These are phyloP conservation scores for Blechomonas ayalai DNA, from an alignment of 208 protist genomes.

Conservation along the genomic window DNA sequence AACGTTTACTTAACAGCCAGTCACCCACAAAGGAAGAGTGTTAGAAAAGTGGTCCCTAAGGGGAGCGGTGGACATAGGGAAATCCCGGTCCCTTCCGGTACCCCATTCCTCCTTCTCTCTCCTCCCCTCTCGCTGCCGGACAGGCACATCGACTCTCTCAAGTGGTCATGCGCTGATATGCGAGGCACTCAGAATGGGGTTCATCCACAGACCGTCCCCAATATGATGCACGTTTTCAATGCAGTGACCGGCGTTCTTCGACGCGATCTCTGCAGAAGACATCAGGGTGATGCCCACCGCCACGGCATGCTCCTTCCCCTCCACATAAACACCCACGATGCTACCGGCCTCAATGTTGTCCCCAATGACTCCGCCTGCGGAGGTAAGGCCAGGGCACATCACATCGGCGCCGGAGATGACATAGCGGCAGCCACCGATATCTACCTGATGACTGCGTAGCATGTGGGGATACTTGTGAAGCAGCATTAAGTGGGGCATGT, in stretches of 20 bases:
- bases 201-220: conserved; percentile 96
- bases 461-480: conserved; percentile 97
- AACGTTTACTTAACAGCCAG: too few relatives aligned
- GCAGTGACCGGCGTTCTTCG: conserved; percentile 89
- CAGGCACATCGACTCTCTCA: too few relatives aligned
- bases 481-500: conserved; percentile 92
- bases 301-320: conserved; percentile 95
- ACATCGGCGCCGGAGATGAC: conserved; percentile 96
- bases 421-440: conserved; percentile 96
- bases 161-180: conserved; percentile 76
- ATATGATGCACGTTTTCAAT: conserved; percentile 97
- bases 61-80: too few relatives aligned
- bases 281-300: conserved; percentile 91
- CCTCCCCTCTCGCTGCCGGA: not conserved
- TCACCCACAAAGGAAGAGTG: too few relatives aligned
- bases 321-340: conserved; percentile 88
- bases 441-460: conserved; percentile 92
- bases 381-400: conserved; percentile 97
- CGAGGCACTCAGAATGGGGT: conserved; percentile 74
- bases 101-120: not conserved
- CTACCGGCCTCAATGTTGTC: conserved; percentile 39
- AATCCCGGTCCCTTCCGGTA: not conserved
- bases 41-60: too few relatives aligned
- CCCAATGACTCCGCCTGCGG: conserved; percentile 81
- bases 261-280: conserved; percentile 89